These are phyloP conservation scores for Amanita polypyramis DNA, from an alignment of 768 basidiomycete species.

Conservation along the genomic window DNA sequence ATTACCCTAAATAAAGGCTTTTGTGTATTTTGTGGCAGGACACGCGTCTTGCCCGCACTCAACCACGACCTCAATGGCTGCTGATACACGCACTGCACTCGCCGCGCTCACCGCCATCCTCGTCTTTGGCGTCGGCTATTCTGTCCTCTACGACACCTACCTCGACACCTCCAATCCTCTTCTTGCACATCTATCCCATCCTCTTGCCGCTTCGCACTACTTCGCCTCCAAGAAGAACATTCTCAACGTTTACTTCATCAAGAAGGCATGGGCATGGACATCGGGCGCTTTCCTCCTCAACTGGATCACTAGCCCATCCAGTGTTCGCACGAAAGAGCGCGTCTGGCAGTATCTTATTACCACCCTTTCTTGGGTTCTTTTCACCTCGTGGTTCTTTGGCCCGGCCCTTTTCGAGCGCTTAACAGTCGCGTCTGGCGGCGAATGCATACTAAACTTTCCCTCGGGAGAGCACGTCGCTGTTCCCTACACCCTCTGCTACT, in stretches of 20 bases:
- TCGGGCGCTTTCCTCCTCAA: slow-evolving; percentile 50
- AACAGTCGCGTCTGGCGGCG: slow-evolving; percentile 55
- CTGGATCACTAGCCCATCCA: slow-evolving; percentile 46
- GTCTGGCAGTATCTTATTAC: slow-evolving; percentile 45
- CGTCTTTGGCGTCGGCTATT: slow-evolving; percentile 54
- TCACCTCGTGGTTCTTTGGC: slow-evolving; percentile 86
- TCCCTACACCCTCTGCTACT: slow-evolving; percentile 47
- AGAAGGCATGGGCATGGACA: slow-evolving; percentile 89
- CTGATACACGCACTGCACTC: slow-evolving; percentile 25
- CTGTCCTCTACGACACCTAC: slow-evolving; percentile 52
- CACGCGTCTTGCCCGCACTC: neutral
- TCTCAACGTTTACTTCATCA: slow-evolving; percentile 83
- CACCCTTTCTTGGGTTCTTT: slow-evolving; percentile 60
- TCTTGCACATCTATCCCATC: slow-evolving; percentile 60
- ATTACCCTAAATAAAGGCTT: too few species aligned
- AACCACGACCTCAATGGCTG: slow-evolving; percentile 13
- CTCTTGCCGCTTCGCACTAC: slow-evolving; percentile 48
- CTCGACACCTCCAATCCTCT: slow-evolving; percentile 81
- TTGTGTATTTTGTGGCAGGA: neutral
- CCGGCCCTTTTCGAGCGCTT: slow-evolving; percentile 66
- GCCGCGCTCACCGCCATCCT: slow-evolving; percentile 34
- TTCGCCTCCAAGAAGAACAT: slow-evolving; percentile 76
- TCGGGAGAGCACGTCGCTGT: slow-evolving; percentile 41
- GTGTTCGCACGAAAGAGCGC: slow-evolving; percentile 29
- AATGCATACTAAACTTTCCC: slow-evolving; percentile 62